A percentile compares a stretch with the other conserved stretches of the same genome.
phyloP scores from a whole-genome alignment of 164 flowering plant species.

The Chimonanthus salicifolius region DNA sequence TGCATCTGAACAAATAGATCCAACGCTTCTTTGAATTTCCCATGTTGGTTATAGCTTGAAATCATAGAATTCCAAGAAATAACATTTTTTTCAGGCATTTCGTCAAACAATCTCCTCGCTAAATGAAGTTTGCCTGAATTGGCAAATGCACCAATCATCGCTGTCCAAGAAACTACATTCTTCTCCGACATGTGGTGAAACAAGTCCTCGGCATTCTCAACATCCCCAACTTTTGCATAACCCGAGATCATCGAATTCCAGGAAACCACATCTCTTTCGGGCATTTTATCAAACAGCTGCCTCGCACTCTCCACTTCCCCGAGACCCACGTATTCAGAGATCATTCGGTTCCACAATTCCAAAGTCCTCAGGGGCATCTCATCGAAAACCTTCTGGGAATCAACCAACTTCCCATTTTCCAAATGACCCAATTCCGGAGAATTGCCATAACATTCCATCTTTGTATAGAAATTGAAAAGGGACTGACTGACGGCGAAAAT shows the following conservation, averaged over 20 bases:
- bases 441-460: constrained; percentile 6
- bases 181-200: constrained; percentile 32
- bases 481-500: constrained; percentile 20
- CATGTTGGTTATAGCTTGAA: constrained; percentile 25
- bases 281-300: constrained; percentile 31
- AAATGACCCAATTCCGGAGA: background rate
- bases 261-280: constrained; percentile 28
- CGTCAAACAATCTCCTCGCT: constrained; percentile 23
- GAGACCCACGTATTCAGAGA: constrained; percentile 11
- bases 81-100: constrained; percentile 27
- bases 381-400: constrained; percentile 29
- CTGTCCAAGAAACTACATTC: constrained; percentile 37
- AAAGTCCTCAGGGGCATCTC: constrained; percentile 24
- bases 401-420: constrained; percentile 6
- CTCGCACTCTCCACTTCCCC: constrained; percentile 25
- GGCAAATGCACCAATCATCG: constrained; percentile 26
- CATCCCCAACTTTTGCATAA: constrained; percentile 22
- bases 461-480: constrained; percentile 30
- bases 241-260: constrained; percentile 39
- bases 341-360: constrained; percentile 33
- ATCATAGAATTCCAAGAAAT: constrained; percentile 51
- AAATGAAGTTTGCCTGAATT: constrained; percentile 24
- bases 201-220: constrained; percentile 24
- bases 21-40: constrained; percentile 28
- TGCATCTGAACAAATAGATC: constrained; percentile 32